Conservation (phyloP, 176 grass and related monocot genomes). For the Oryza australiensis region DNA sequence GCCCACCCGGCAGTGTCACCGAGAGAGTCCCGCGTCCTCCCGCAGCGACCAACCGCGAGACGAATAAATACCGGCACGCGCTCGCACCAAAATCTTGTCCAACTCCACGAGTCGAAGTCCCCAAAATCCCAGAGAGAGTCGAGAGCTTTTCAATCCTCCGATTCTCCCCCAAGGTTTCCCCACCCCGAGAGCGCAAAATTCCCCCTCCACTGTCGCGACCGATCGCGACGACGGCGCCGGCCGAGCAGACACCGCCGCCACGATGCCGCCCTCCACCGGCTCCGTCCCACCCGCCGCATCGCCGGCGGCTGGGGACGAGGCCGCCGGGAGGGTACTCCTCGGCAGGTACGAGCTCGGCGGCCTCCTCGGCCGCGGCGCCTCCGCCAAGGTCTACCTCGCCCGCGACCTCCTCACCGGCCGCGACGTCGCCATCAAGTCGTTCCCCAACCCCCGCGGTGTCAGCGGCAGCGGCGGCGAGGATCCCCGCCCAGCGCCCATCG, state of each 20-base stretch:
- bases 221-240: slow-evolving; percentile 41
- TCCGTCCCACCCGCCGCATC: slow-evolving; percentile 26
- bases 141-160: not conserved
- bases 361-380: slow-evolving; percentile 83
- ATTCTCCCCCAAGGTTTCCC: not conserved
- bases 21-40: not conserved
- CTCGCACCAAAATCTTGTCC: not conserved
- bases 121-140: not conserved
- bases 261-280: slow-evolving; percentile 58
- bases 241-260: slow-evolving; percentile 48
- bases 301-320: not conserved
- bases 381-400: slow-evolving; percentile 88
- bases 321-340: slow-evolving; percentile 40
- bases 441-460: slow-evolving; percentile 49
- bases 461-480: no score
- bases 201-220: slow-evolving; percentile 21
- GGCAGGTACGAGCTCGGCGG: slow-evolving; percentile 61
- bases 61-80: slow-evolving; percentile 13
- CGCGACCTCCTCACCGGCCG: slow-evolving; percentile 55
- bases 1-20: not conserved
- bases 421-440: slow-evolving; percentile 75
- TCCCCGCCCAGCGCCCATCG: slow-evolving; percentile 11
- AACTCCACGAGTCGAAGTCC: not conserved
- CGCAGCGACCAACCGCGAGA: not conserved
- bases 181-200: not conserved